Percentiles rank a stretch among this genome's conserved stretches.
phyloP scores from a whole-genome alignment of 225 moss, liverwort and hornwort species.

The Antitrichia curtipendula region DNA sequence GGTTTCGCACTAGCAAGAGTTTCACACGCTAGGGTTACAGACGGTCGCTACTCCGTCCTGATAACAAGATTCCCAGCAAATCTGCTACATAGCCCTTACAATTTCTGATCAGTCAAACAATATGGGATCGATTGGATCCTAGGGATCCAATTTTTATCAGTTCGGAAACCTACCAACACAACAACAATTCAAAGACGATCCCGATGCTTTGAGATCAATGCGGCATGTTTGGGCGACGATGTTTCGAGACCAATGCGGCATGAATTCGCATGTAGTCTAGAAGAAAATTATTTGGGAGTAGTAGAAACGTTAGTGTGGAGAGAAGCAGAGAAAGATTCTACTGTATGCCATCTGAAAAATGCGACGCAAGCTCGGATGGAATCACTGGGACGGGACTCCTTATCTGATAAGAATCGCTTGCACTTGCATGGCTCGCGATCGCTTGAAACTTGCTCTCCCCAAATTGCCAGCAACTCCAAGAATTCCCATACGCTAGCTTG shows the following conservation, averaged over 20 bases:
- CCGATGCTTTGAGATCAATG: not conserved
- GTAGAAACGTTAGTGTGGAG: not conserved
- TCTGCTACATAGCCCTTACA: not conserved
- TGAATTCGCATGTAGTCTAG: not conserved
- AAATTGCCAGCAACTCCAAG: not conserved
- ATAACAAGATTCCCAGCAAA: fast-evolving
- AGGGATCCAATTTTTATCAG: not conserved
- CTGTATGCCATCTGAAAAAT: not conserved
- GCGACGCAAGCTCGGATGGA: not conserved
- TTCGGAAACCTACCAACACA: not conserved
- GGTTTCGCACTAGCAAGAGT: fast-evolving
- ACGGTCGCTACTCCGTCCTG: not conserved
- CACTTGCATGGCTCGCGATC: not conserved
- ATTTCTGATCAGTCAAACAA: not conserved
- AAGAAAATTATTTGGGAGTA: not conserved
- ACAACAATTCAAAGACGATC: not conserved
- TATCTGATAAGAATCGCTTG: not conserved
- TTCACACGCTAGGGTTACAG: not conserved
- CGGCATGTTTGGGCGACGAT: not conserved
- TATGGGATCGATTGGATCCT: not conserved
- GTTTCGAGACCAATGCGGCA: not conserved
- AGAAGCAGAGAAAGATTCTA: not conserved
- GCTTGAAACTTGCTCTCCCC: not conserved
- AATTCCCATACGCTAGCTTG: no score
- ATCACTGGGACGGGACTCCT: not conserved